Evolutionary conservation across 768 basidiomycete species (phyloP).

Genomic region (Pleurotus pulmonarius): DNA sequence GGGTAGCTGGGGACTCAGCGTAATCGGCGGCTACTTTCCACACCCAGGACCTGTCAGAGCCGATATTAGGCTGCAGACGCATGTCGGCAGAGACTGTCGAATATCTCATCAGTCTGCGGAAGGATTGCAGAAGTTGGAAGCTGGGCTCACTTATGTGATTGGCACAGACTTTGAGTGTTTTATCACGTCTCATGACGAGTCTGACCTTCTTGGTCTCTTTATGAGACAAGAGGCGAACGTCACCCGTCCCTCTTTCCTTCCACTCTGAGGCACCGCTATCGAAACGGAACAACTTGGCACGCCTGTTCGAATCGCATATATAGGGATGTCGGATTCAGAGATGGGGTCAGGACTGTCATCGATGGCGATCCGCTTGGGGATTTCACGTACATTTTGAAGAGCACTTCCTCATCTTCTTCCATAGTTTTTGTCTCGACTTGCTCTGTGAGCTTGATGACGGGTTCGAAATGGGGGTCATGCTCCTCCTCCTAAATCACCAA

Average conservation of each 20-base stretch:
- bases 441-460: conserved; percentile 94
- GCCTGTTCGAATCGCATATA: conserved; percentile 46
- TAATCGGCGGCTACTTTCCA: conserved; percentile 97
- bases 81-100: conserved; percentile 79
- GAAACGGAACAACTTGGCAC: conserved; percentile 98
- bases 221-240: conserved; percentile 88
- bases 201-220: conserved; percentile 88
- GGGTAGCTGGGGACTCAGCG: conserved; percentile 82
- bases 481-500: conserved; percentile 60
- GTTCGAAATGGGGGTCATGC: conserved; percentile 89
- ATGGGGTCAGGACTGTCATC: conserved; percentile 23
- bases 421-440: conserved; percentile 92
- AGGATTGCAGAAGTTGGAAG: not conserved
- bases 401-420: conserved; percentile 90
- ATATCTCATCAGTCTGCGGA: conserved; percentile 3
- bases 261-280: conserved; percentile 75
- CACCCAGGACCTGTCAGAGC: conserved; percentile 98
- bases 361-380: conserved; percentile 31
- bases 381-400: conserved; percentile 90
- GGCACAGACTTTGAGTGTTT: conserved; percentile 98
- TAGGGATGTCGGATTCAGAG: too few relatives aligned
- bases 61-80: conserved; percentile 95
- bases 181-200: conserved; percentile 99
- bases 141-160: conserved; percentile 83
- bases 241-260: conserved; percentile 98